These are phyloP conservation scores for Lichtheimia ornata DNA, from an alignment of 371 early-diverging fungal species.

Conservation along the genomic window DNA sequence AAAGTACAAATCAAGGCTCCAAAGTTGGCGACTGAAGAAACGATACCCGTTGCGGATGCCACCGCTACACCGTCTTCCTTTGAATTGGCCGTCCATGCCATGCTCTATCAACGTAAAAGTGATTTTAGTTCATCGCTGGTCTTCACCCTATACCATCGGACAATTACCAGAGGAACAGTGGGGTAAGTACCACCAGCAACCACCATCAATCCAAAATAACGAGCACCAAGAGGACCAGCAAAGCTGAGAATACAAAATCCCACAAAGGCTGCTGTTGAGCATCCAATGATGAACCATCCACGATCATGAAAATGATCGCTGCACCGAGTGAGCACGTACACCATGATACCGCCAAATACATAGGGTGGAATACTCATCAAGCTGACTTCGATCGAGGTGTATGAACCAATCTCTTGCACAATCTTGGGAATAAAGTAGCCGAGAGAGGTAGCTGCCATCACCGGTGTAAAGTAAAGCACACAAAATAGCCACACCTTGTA, in stretches of 20 bases:
- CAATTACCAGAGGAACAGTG: conserved; percentile 47
- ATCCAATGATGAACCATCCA: conserved; percentile 50
- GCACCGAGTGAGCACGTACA: conserved; percentile 33
- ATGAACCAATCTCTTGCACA: conserved; percentile 46
- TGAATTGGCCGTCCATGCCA: conserved; percentile 57
- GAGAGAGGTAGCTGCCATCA: conserved; percentile 55
- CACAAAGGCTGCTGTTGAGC: conserved; percentile 31
- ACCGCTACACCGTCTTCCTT: conserved; percentile 41
- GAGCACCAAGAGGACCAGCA: conserved; percentile 32
- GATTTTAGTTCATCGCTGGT: not conserved
- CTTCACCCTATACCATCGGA: not conserved
- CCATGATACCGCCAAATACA: conserved; percentile 47
- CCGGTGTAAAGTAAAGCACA: conserved; percentile 47
- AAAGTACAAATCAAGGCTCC: conserved; percentile 49
- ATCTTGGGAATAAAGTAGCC: conserved; percentile 52
- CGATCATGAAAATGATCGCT: conserved; percentile 38
- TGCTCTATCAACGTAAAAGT: conserved; percentile 26
- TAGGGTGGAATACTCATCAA: conserved; percentile 51
- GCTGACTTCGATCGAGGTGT: conserved; percentile 48
- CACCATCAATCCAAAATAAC: conserved; percentile 52
- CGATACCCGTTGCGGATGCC: conserved; percentile 51
- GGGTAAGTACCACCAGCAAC: conserved; percentile 52
- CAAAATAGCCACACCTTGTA: conserved; percentile 49
- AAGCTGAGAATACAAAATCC: conserved; percentile 48
- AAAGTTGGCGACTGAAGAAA: conserved; percentile 51